Percentiles rank a stretch among this genome's conserved stretches.
These are phyloP conservation scores for Forsythia suspensa DNA, from an alignment of 257 asterid species.

Conservation along the genomic window DNA sequence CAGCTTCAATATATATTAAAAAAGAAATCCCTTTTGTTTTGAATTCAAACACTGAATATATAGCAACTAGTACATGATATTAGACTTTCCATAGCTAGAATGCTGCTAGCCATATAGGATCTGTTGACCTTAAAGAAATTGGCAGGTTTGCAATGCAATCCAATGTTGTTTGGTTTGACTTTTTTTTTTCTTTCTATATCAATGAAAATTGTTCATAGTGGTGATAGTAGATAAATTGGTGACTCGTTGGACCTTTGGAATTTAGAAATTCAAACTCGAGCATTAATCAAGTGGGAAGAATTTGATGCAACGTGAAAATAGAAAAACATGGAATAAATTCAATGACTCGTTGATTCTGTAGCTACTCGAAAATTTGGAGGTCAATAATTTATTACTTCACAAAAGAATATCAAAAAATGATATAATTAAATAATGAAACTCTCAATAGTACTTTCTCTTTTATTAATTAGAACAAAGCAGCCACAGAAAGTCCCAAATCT, in stretches of 20 bases:
- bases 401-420: too few relatives aligned
- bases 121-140: slow-evolving; percentile 27
- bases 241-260: slow-evolving; percentile 20
- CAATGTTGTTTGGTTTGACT: slow-evolving; percentile 31
- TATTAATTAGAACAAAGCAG: too few relatives aligned
- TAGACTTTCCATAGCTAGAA: slow-evolving; percentile 17
- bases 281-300: neutral
- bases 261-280: slow-evolving; percentile 4
- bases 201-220: slow-evolving; percentile 13
- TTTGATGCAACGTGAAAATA: neutral
- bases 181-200: slow-evolving; percentile 4
- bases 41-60: slow-evolving; percentile 17
- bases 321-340: neutral
- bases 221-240: slow-evolving; percentile 28
- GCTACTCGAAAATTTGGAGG: neutral
- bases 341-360: neutral
- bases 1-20: neutral
- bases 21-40: neutral
- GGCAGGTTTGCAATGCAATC: slow-evolving; percentile 28
- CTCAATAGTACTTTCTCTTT: too few relatives aligned
- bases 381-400: too few relatives aligned
- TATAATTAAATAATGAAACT: too few relatives aligned
- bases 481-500: too few relatives aligned
- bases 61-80: neutral
- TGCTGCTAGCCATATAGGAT: slow-evolving; percentile 17